Percentiles rank a stretch among this genome's conserved stretches.
These are phyloP conservation scores for Paramecium caudatum DNA, from an alignment of 73 alveolate genomes.

Conservation along the genomic window DNA sequence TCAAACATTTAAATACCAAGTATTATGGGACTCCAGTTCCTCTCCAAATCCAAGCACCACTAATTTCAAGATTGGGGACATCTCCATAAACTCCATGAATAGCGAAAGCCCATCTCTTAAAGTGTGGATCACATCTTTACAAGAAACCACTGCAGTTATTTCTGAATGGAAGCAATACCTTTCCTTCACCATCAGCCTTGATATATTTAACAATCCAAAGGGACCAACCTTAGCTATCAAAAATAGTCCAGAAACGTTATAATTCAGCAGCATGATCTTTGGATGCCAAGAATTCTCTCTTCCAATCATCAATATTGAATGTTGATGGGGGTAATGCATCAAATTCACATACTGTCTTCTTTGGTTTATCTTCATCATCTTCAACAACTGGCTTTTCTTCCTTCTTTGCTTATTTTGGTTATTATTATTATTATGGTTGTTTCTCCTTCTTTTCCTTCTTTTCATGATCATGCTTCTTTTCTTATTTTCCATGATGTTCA, in stretches of 20 bases:
- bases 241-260: constrained; percentile 82
- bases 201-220: constrained; percentile 92
- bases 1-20: background rate
- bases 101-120: constrained; percentile 89
- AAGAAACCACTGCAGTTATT: constrained; percentile 94
- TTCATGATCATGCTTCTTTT: constrained; percentile 61
- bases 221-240: constrained; percentile 88
- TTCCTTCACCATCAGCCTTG: constrained; percentile 94
- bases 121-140: constrained; percentile 91
- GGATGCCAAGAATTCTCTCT: constrained; percentile 87
- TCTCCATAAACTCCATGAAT: constrained; percentile 93
- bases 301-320: constrained; percentile 88
- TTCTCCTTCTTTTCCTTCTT: constrained; percentile 33
- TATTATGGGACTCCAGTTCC: constrained; percentile 88
- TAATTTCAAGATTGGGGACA: constrained; percentile 91
- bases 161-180: constrained; percentile 80
- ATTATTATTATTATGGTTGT: constrained; percentile 52
- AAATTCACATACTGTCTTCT: constrained; percentile 65
- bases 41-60: constrained; percentile 97
- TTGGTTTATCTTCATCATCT: constrained; percentile 71
- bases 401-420: constrained; percentile 29
- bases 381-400: constrained; percentile 62
- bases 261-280: constrained; percentile 87
- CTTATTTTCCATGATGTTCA: constrained; percentile 64
- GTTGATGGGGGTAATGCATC: constrained; percentile 90